Evolutionary conservation across 2,329 filamentous ascomycete species (phyloP).

Genomic region (Colletotrichum sp.): DNA sequence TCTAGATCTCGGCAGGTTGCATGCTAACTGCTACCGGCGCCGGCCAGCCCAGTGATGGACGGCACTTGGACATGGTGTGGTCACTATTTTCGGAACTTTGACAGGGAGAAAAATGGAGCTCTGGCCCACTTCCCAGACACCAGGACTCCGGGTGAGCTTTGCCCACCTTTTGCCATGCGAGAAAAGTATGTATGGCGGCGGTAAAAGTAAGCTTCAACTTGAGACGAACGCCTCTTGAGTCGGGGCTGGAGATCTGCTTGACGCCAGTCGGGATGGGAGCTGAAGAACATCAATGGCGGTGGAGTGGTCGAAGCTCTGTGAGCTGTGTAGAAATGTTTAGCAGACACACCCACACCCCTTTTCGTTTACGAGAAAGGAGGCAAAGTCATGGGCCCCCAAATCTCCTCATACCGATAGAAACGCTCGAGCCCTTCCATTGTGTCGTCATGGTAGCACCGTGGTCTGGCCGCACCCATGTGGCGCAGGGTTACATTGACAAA

Average conservation of each 20-base stretch:
- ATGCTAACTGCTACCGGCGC: background rate
- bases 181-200: background rate
- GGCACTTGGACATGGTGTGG: background rate
- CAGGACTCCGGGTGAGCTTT: background rate
- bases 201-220: background rate
- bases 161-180: background rate
- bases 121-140: background rate
- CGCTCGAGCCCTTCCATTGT: slow-evolving; percentile 2
- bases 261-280: background rate
- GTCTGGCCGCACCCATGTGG: background rate
- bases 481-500: background rate
- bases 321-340: background rate
- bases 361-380: background rate
- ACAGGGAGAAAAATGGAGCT: background rate
- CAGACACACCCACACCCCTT: background rate
- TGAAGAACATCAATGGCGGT: background rate
- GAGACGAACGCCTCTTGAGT: background rate
- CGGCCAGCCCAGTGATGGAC: background rate
- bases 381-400: background rate
- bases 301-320: background rate
- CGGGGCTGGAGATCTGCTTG: background rate
- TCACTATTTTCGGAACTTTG: background rate
- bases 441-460: background rate
- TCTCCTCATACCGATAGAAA: background rate
- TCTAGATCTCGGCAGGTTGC: background rate